phyloP scores from a whole-genome alignment of 257 asterid genomes.

The Gynochthodes officinalis region DNA sequence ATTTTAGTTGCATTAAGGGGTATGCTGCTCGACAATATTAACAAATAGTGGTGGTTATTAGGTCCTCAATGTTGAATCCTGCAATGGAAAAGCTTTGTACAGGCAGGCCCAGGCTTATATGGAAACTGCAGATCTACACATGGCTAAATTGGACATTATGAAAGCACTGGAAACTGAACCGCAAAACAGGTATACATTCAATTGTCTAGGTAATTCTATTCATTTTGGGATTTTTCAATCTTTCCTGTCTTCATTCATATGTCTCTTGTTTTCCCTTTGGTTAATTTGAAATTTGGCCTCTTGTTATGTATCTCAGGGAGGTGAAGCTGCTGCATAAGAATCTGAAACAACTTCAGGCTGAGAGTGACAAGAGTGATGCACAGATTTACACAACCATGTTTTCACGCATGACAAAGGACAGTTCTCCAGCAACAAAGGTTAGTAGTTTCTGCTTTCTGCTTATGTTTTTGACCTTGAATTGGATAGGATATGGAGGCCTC shows the following conservation, averaged over 20 bases:
- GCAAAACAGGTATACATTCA: slow-evolving; percentile 29
- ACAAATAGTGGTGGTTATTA: slow-evolving; percentile 10
- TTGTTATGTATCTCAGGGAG: slow-evolving; percentile 40
- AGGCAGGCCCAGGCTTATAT: slow-evolving; percentile 48
- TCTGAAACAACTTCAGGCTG: slow-evolving; percentile 47
- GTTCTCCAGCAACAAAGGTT: slow-evolving; percentile 46
- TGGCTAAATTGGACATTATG: slow-evolving; percentile 45
- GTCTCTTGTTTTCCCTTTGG: not conserved
- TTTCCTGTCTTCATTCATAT: not conserved
- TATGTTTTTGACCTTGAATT: not conserved
- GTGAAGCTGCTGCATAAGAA: slow-evolving; percentile 50
- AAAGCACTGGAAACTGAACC: slow-evolving; percentile 44
- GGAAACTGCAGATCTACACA: slow-evolving; percentile 35
- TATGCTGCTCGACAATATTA: slow-evolving; percentile 5
- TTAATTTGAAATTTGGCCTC: not conserved
- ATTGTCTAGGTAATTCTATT: not conserved
- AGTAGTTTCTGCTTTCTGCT: slow-evolving; percentile 6
- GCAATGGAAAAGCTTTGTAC: slow-evolving; percentile 48
- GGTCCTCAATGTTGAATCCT: slow-evolving; percentile 56
- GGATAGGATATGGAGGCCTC: not conserved
- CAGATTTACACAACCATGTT: slow-evolving; percentile 54
- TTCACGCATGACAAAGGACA: slow-evolving; percentile 34
- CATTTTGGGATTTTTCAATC: not conserved
- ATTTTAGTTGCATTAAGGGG: slow-evolving; percentile 1
- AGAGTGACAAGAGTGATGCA: slow-evolving; percentile 57